Base-by-base conservation (phyloP, 768 basidiomycete genomes). In the Mycena belliarum region DNA sequence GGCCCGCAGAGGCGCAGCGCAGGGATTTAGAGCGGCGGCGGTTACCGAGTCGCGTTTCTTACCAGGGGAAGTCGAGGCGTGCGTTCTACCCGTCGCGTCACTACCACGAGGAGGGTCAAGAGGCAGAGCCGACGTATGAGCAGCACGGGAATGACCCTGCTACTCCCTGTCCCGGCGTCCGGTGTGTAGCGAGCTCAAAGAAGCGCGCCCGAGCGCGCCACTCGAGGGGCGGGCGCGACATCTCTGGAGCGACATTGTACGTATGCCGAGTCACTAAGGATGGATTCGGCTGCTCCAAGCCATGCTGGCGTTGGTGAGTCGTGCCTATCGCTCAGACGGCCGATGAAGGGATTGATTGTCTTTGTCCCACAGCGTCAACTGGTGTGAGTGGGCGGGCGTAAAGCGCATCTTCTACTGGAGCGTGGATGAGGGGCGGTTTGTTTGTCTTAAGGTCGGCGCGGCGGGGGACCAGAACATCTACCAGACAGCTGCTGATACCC, bases 341-440 rank as follows among this genome's bases (percentile, higher is more conserved):
- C 28, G 38, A 48, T 28, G 16, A 15, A 37, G 51, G 15, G 15
- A 40, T 43, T 60, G 51, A 57, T 38, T 35, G 3, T 38, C 4
- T 44, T 40, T 25, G 8, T n/a, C 2, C 29, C 8, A 16, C 43
- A 71, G 83, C 54, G 55, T 85, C 29, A 76, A 80, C 52, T 85
- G 81, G 81, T 84, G 80, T 62, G 69, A 71, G 42, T 84, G 82
- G 82, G 80, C 81, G 21, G 82, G 82, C 0, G 76, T 85, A 57
- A 81, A 77, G 68, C 76, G 82, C 38, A 76, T 84, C 40, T 84
- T 82, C 61, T 78, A 83, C 59, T 83, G 80, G 77, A 75, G 81
- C 52, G 69, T 66, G 8, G 69, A 64, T 18, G 68, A 65, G 37
- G 69, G 68, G 43, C 73, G 74, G 3, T 73, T 80, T 42, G 21